Evolutionary conservation across 1,284 basidiomycete species (phyloP), one percentile per base, ranked within the genome.

Genomic region (Irpex sp.): DNA sequence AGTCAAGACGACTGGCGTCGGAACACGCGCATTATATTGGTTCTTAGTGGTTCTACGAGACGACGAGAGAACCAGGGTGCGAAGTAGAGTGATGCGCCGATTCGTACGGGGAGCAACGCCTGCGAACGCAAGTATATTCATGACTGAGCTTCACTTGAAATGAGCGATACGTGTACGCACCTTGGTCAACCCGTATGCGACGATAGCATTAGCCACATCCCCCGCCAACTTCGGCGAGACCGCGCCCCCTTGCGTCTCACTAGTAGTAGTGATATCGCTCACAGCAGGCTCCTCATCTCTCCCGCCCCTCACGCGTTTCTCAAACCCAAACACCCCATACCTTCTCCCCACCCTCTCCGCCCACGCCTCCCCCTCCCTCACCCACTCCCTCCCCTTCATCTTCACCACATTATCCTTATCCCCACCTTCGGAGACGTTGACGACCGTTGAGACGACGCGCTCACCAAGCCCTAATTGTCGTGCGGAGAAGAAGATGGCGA

Each of bases 171-270:
- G 40, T 11, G 4, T 4, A 7, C 81, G 59, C 71, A 92, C 94
- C 84, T 96, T 98, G 64, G 91, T 91, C 5, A 86, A 78, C 1
- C 88, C 88, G 73, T 97, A 98, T 0, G 95, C 94, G 19, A 94
- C 81, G 0, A 95, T 85, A 0, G 88, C 87, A 70, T 93, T 91
- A 8, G 88, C 87, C 5, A 91, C 83, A 72, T 92, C 89, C 5
- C 88, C 88, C 6, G 84, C 87, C 48, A 91, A 73, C 64, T 70
- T 73, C 15, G 68, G 64, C 17, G 69, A 65, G 36, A 67, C 40
- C 40, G 55, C 56, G 36, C 65, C 66, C 54, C 69, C 65, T 13
- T 2, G 15, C 26, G 1, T 63, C 21, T 36, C 56, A 47, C 26
- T 7, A 17, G 26, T 2, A 19, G 26, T 2, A 19, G 7, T 8